Percentiles rank a stretch among this genome's conserved stretches.
Evolutionary conservation across 2,329 filamentous ascomycete species (phyloP).

Genomic region (Phialemonium atrogriseum): DNA sequence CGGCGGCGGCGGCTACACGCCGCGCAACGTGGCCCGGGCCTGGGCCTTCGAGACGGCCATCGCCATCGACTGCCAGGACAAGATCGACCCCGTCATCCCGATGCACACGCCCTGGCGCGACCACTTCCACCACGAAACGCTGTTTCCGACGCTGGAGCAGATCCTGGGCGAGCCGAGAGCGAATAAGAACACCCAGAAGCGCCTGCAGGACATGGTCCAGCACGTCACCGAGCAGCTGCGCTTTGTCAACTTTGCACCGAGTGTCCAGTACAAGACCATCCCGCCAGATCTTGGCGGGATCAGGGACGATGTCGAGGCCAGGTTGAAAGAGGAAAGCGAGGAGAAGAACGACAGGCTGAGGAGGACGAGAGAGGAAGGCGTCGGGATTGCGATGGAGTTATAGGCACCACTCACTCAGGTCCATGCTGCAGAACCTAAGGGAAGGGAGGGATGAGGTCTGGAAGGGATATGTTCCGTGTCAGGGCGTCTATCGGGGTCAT

Average conservation of each 20-base stretch:
- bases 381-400: constrained; percentile 49
- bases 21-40: constrained; percentile 88
- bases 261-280: constrained; percentile 75
- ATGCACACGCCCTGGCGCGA: constrained; percentile 75
- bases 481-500: no score
- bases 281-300: constrained; percentile 66
- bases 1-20: constrained; percentile 92
- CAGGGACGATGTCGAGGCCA: constrained; percentile 60
- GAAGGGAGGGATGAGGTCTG: no score
- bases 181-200: constrained; percentile 73
- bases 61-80: constrained; percentile 65
- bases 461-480: no score
- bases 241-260: constrained; percentile 78
- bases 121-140: constrained; percentile 79
- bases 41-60: constrained; percentile 97
- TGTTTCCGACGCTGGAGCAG: constrained; percentile 80
- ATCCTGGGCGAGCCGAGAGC: constrained; percentile 58
- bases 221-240: constrained; percentile 78
- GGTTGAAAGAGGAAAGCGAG: constrained; percentile 55
- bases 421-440: no score
- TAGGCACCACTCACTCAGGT: no score
- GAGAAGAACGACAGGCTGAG: constrained; percentile 47
- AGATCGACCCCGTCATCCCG: constrained; percentile 66
- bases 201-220: constrained; percentile 66
- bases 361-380: constrained; percentile 45